Percentiles rank a stretch among this genome's conserved stretches.
Conservation (phyloP, 23 red algal species). For the Chondrus crispus region DNA sequence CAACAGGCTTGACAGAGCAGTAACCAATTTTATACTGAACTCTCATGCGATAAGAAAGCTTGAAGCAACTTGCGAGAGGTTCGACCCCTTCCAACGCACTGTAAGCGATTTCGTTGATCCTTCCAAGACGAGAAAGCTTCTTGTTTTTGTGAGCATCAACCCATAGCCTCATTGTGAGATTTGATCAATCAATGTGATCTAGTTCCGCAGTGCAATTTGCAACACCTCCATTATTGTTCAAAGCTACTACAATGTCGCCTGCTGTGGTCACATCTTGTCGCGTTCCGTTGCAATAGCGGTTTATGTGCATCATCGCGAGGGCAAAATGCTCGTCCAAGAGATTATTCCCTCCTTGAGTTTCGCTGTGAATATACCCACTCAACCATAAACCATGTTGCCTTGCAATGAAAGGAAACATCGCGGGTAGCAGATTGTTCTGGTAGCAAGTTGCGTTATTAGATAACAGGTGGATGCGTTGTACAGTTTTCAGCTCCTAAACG, state of each 20-base stretch:
- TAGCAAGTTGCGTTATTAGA: background rate
- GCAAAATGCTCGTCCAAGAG: background rate
- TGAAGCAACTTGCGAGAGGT: background rate
- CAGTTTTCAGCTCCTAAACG: background rate
- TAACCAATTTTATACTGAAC: background rate
- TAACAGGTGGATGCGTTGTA: background rate
- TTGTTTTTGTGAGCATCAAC: background rate
- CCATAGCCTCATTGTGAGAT: background rate
- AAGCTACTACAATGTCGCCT: background rate
- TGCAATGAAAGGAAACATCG: background rate
- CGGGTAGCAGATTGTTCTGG: background rate
- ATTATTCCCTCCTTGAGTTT: background rate
- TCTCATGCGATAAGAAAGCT: background rate
- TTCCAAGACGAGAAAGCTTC: background rate
- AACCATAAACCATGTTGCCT: background rate
- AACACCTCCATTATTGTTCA: background rate
- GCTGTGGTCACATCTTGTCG: background rate
- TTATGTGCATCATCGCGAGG: background rate
- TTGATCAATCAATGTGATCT: background rate
- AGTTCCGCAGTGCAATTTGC: background rate
- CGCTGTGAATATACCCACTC: background rate
- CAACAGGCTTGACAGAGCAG: background rate
- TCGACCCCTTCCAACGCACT: background rate
- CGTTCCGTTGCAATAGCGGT: background rate
- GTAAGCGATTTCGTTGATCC: background rate